Evolutionary conservation across 2,329 filamentous ascomycete species (phyloP), one percentile per base, ranked within the genome.

Genomic region (Fonsecaea pedrosoi): DNA sequence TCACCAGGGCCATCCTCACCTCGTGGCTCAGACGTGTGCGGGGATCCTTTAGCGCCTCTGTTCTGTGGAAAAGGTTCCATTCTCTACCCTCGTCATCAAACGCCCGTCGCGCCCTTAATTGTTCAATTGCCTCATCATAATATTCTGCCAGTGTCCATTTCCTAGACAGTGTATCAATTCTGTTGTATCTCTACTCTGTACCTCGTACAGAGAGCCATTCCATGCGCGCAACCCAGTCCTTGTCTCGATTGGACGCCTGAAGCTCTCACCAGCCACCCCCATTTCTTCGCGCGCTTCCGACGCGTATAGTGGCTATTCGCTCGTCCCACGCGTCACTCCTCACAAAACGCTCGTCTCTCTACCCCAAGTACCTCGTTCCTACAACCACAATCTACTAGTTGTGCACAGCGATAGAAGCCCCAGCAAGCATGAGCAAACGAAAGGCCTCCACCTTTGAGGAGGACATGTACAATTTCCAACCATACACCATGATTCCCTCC

Each of bases 351-450:
- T 48, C 42, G 18, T n/a, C 18, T 45, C 18, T 25, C 25, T 25
- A 25, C 25, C 25, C 25, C 25, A 3, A 3, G 25, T 2, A 25
- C 25, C 25, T 25, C 25, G 25, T 10, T 50, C 45, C 1, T 21
- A 21, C 45, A 25, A 12, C 21, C 40, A 50, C 9, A 18, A 10
- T 50, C 9, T 25, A 18, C 45, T 25, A 25, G 25, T 25, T 3
- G 25, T 25, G 25, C 3, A 25, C 25, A 2, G 25, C 25, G 3
- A 25, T 3, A 50, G 21, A 42, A 12, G 3, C 25, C 3, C 4
- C 15, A 50, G 38, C 21, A 60, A 63, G 6, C 37, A 73, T 73
- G 72, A 69, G 70, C 54, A 73, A 73, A 68, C 68, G 72, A 21
- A 73, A 71, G 69, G 70, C 70, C 34, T 67, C 65, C 38, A 32